Conservation (phyloP, 192 early-diverging fungal genomes). For the Martensiomyces pterosporus region DNA sequence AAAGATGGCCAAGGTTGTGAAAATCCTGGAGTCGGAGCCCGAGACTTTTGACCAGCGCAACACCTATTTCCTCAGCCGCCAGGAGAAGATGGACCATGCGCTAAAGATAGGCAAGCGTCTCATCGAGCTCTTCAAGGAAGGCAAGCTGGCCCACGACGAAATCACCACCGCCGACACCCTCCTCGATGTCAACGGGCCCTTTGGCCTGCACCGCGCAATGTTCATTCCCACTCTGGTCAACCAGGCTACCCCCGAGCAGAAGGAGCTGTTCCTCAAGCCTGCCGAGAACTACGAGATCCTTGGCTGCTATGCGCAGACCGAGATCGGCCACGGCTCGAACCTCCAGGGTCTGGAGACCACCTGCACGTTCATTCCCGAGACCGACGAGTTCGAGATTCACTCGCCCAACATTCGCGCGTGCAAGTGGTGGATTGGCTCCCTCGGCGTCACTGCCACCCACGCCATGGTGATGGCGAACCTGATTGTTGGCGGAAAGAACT, state of each 20-base stretch:
- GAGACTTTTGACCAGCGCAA: constrained; percentile 64
- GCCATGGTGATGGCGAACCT: constrained; percentile 84
- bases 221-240: constrained; percentile 76
- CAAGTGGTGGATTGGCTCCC: constrained; percentile 88
- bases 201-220: constrained; percentile 73
- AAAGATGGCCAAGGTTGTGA: constrained; percentile 54
- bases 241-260: constrained; percentile 75
- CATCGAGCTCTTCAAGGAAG: constrained; percentile 55
- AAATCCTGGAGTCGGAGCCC: constrained; percentile 63
- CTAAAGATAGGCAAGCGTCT: constrained; percentile 60
- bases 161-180: constrained; percentile 58
- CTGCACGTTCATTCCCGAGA: constrained; percentile 75
- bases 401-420: constrained; percentile 68
- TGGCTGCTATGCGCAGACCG: constrained; percentile 85
- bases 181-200: constrained; percentile 45
- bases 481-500: constrained; percentile 67
- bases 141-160: constrained; percentile 24
- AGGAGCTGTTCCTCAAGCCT: constrained; percentile 68
- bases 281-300: constrained; percentile 72
- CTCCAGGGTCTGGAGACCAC: constrained; percentile 90
- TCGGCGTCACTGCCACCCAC: constrained; percentile 75
- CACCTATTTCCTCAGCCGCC: constrained; percentile 67
- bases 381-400: constrained; percentile 84
- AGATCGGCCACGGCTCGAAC: constrained; percentile 65
- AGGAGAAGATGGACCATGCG: constrained; percentile 61